Base-by-base conservation (phyloP, 106 monocot genomes). In the Amphibolis antarctica region DNA sequence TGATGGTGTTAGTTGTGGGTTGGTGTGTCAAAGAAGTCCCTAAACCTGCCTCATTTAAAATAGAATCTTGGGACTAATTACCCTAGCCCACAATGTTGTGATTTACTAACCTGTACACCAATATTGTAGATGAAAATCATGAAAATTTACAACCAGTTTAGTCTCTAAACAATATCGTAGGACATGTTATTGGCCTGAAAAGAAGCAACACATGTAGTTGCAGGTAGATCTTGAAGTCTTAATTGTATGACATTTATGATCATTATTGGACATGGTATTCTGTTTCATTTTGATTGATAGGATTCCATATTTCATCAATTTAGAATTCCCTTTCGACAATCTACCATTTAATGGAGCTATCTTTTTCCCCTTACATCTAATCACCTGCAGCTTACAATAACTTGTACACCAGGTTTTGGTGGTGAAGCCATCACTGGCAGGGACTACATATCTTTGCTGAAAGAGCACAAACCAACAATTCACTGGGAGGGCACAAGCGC, bases 401-500 rank as follows among this genome's bases (percentile, higher is more conserved):
- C 28, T 57, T 26, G 10, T 57, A 12, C 44, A 27, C 27, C 29
- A 61, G 55, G 24, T 52, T 29, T 6, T 27, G 89, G 83, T 50
- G 80, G 85, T 55, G 79, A 79, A 62, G 81, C 89, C 17, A 81
- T 94, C 61, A 80, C 73, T 0, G 88, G 92, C 9, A 79, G 78
- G 64, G 85, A 85, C 26, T 92, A 73, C 42, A 53, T 85, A 17
- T 73, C 79, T 45, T 57, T 85, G 64, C 74, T 92, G 60, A 78
- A 82, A 76, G 88, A 72, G 48, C 70, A 89, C 79, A 77, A 60
- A 19, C 86, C 93, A 42, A 43, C 21, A 23, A 9, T 92, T 36
- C 71, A 15, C 18, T 92, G 93, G 93, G 83, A 88, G 23, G 74
- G 81, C 50, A 88, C 65, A 60, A 86, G 93, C 25, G 70, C 75